phyloP scores from a whole-genome alignment of 805 yeast species.

The Yamadazyma endophytica region DNA sequence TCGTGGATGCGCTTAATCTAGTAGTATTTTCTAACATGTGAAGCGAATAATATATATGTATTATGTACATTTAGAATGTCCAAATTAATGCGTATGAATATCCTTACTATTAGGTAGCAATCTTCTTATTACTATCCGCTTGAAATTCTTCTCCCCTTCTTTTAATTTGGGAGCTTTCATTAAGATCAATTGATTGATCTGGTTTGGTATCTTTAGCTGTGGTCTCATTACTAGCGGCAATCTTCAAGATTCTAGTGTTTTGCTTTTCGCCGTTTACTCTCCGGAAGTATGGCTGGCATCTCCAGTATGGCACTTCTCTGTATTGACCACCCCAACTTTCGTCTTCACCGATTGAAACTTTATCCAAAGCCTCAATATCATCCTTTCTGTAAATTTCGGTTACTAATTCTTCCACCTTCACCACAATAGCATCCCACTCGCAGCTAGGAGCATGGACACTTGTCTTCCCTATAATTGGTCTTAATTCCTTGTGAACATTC shows the following conservation, averaged over 20 bases:
- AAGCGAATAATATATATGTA: too few relatives aligned
- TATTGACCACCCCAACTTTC: slow-evolving; percentile 80
- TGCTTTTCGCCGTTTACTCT: slow-evolving; percentile 72
- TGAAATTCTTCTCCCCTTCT: too few relatives aligned
- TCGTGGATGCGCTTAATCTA: too few relatives aligned
- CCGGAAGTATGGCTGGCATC: slow-evolving; percentile 94
- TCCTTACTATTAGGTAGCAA: neutral
- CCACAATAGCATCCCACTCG: slow-evolving; percentile 51
- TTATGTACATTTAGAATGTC: too few relatives aligned
- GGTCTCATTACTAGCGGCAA: slow-evolving; percentile 28
- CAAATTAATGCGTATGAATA: neutral
- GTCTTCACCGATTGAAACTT: slow-evolving; percentile 47
- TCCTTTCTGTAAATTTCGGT: slow-evolving; percentile 47
- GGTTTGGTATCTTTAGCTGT: slow-evolving; percentile 2
- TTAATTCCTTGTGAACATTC: slow-evolving; percentile 68
- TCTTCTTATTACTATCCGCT: too few relatives aligned
- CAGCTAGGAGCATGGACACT: slow-evolving; percentile 35
- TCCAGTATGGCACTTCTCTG: slow-evolving; percentile 85
- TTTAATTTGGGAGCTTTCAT: too few relatives aligned
- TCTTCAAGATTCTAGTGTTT: slow-evolving; percentile 31
- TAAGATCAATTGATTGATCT: too few relatives aligned
- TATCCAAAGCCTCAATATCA: slow-evolving; percentile 55
- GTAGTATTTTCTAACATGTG: too few relatives aligned
- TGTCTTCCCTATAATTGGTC: slow-evolving; percentile 63
- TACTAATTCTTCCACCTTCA: slow-evolving; percentile 65